phyloP scores from a whole-genome alignment of 1,139 yeast genomes.

The Magnusiomyces clavatus region DNA sequence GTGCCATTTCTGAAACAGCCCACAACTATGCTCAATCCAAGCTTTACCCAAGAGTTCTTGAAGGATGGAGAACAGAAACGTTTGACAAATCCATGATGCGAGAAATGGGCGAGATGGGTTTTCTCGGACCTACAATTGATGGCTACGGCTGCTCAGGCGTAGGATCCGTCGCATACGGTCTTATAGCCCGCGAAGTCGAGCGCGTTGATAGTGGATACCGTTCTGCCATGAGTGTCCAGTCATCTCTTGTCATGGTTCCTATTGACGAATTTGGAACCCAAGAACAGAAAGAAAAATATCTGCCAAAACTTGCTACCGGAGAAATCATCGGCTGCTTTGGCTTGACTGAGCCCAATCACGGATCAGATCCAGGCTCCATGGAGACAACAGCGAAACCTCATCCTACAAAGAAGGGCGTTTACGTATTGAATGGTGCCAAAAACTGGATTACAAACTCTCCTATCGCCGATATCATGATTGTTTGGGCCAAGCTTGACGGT shows the following conservation, averaged over 20 bases:
- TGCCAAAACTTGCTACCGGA: slow-evolving; percentile 38
- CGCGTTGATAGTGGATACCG: slow-evolving; percentile 40
- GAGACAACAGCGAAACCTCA: slow-evolving; percentile 37
- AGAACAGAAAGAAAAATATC: slow-evolving; percentile 37
- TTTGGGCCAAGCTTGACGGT: slow-evolving; percentile 42
- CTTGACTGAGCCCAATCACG: slow-evolving; percentile 41
- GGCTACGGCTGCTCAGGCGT: slow-evolving; percentile 42
- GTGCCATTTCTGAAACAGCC: slow-evolving; percentile 35
- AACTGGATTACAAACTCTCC: slow-evolving; percentile 43
- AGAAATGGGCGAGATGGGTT: slow-evolving; percentile 39
- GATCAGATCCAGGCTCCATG: slow-evolving; percentile 41
- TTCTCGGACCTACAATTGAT: slow-evolving; percentile 36
- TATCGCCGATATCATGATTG: slow-evolving; percentile 37
- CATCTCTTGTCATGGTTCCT: slow-evolving; percentile 41
- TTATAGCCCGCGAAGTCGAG: slow-evolving; percentile 40
- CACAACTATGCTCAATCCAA: slow-evolving; percentile 35
- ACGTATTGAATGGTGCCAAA: slow-evolving; percentile 36
- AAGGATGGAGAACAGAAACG: slow-evolving; percentile 35
- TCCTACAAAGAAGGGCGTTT: slow-evolving; percentile 38
- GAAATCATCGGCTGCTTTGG: slow-evolving; percentile 41
- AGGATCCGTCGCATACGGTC: slow-evolving; percentile 37
- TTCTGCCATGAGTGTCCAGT: slow-evolving; percentile 40
- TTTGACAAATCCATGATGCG: slow-evolving; percentile 33
- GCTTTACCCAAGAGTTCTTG: slow-evolving; percentile 36
- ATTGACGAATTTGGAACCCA: slow-evolving; percentile 36